Base-by-base conservation (phyloP, 225 moss, liverwort and hornwort species). In the Polytrichum commune region DNA sequence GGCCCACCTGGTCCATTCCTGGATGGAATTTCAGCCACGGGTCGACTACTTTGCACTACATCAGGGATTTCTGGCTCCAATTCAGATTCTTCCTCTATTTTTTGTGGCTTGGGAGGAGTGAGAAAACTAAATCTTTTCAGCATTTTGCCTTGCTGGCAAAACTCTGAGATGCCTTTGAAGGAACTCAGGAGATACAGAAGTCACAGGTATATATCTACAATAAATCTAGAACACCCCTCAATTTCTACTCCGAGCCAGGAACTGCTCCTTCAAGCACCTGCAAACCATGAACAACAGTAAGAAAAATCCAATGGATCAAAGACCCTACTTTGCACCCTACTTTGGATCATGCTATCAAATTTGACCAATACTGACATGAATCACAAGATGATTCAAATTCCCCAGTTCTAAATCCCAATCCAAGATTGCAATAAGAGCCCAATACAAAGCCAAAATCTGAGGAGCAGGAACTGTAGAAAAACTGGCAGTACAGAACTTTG, bases 71-170 rank as follows among this genome's bases (percentile, higher is more conserved):
- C 85, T 33, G 68, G 65, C 72, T 77, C 64, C 29, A 53, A 55
- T 4, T 67, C 82, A 18, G 55, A 55, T 68, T 77, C 79, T 54
- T 75, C 80, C 5, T 75, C 77, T 53, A 7, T 19, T 66, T 56
- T 67, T 1, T 68, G 25, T 20, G 74, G 27, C 66, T 82, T 82
- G 29, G 72, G 74, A 0, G 82, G 75, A 30, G 79, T 75, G 29
- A 79, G 64, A 18, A 83, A 79, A 38, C 86, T 83, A 69, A 86
- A 64, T 74, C 83, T 86, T 64, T 79, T 79, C 72, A 86, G 63
- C 86, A 86, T 86, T 80, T 75, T 77, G 82, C 75, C 75, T 62
- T 7, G 24, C 68, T 58, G 58, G 58, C 24, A 20, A 58, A 24
- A 58, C 22, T 8, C 58, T 58, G 58, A 5, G 24, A 24, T 24